Evolutionary conservation across 371 early-diverging fungal genomes (phyloP), one percentile per base, ranked within the genome.

Genomic region (Zychaea mexicana): DNA sequence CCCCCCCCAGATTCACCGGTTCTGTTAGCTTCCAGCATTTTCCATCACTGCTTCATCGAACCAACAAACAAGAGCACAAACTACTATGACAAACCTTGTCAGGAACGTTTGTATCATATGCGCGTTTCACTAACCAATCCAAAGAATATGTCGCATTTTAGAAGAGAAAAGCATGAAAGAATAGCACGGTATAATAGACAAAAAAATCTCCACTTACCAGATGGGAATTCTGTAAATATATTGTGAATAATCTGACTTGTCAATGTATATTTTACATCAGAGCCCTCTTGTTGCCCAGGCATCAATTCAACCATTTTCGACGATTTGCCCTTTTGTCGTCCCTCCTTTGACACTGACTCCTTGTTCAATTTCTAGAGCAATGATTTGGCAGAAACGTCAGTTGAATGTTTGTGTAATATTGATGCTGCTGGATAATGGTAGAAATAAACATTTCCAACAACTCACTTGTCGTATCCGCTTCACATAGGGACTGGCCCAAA

Each of bases 181-280:
- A n/a, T n/a, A n/a, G n/a, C n/a, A n/a, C n/a, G n/a, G n/a, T n/a
- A n/a, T n/a, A n/a, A n/a, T 46, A n/a, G 9, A 46, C 2, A 46
- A 46, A 46, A 46, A n/a, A n/a, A n/a, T n/a, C n/a, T n/a, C n/a
- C n/a, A 46, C 8, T 68, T 84, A 88, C 90, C 91, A 24, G 93
- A 88, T 9, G 98, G 98, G 65, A 90, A 94, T 64, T 96, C 94
- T 17, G 89, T 87, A 66, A 96, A 96, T 21, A 97, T 95, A 24
- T 89, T 90, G 54, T 94, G 90, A 39, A 96, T 94, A 22, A 93
- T 89, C 54, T 95, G 93, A 13, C 93, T 91, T 13, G 94, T 95
- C 56, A 97, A 84, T 1, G 90, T 92, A 71, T 92, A 94, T 67
- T 91, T 95, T 64, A 92, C 84, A 71, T 90, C 90, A 27, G 88